Base-by-base conservation (phyloP, 1,139 yeast genomes). In the Nakaseomyces nivariensis region DNA sequence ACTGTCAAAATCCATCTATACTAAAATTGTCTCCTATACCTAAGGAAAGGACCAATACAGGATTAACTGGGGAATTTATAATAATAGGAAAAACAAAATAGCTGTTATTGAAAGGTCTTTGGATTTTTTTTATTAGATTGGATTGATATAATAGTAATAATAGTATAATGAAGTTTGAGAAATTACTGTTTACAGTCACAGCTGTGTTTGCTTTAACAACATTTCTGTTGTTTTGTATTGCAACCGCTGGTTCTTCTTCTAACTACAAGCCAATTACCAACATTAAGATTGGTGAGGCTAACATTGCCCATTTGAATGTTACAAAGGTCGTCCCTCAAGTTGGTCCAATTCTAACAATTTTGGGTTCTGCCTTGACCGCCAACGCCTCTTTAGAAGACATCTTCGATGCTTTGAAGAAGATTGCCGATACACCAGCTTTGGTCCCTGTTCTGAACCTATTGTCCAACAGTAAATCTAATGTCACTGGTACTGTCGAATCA, bases 241-340 rank as follows among this genome's bases (percentile, higher is more conserved):
- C 64, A 26, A 62, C 62, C 3, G 61, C 64, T 9, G 69, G 69
- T 46, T 57, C 67, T 13, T 53, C 63, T 3, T 53, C 64, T 4
- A 59, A 62, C 50, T 59, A 60, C 45, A 54, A 51, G 37, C 67
- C 67, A 37, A 51, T 64, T 31, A 63, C 58, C 8, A 57, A 62
- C 43, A 55, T 66, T 27, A 63, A 60, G 48, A 52, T 64, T 32
- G 67, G 67, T 49, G 58, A 62, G 42, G 67, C 68, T 34, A 61
- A 61, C 47, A 61, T 66, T 43, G 52, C 59, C 26, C 61, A 59
- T 41, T 60, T 66, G 47, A 64, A 64, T 44, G 67, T 64, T 31
- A 58, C 67, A 29, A 66, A 66, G 49, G 62, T 65, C 48, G 45
- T 65, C 27, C 68, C 68, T 33, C 52, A 57, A 42, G 51, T 63